These are phyloP conservation scores for Pythium brassicae DNA, from an alignment of 352 stramenopile species.

Conservation along the genomic window DNA sequence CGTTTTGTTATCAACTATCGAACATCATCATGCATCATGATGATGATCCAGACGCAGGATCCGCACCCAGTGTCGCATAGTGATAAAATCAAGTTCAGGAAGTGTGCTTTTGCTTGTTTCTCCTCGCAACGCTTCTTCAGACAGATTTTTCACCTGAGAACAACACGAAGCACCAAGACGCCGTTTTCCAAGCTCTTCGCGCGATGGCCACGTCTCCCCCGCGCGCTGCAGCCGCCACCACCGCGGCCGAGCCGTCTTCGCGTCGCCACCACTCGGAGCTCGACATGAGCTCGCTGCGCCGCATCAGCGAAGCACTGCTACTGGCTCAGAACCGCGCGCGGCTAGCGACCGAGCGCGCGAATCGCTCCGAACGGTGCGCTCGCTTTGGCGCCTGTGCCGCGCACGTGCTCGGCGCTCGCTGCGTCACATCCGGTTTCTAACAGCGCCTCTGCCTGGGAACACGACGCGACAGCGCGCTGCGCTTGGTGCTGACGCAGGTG, in stretches of 20 bases:
- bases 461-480: conserved; percentile 9
- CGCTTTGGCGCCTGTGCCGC: neutral
- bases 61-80: too few species aligned
- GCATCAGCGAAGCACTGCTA: conserved; percentile 64
- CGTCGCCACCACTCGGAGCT: conserved; percentile 42
- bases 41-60: too few species aligned
- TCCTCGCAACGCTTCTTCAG: too few species aligned
- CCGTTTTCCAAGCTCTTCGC: too few species aligned
- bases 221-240: too few species aligned
- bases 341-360: conserved; percentile 50
- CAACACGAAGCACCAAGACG: too few species aligned
- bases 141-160: too few species aligned
- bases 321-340: conserved; percentile 68
- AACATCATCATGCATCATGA: too few species aligned
- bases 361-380: conserved; percentile 57
- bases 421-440: neutral
- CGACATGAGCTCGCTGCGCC: conserved; percentile 53
- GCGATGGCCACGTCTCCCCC: too few species aligned
- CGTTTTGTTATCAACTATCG: too few species aligned
- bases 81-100: too few species aligned
- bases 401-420: neutral
- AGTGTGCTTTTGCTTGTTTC: too few species aligned
- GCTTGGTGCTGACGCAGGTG: conserved; percentile 14
- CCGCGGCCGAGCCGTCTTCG: conserved; percentile 3
- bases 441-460: neutral